A percentile compares a stretch with the other conserved stretches of the same genome.
Evolutionary conservation across 208 protist species (phyloP).

Genomic region (Porcisia hertigi): DNA sequence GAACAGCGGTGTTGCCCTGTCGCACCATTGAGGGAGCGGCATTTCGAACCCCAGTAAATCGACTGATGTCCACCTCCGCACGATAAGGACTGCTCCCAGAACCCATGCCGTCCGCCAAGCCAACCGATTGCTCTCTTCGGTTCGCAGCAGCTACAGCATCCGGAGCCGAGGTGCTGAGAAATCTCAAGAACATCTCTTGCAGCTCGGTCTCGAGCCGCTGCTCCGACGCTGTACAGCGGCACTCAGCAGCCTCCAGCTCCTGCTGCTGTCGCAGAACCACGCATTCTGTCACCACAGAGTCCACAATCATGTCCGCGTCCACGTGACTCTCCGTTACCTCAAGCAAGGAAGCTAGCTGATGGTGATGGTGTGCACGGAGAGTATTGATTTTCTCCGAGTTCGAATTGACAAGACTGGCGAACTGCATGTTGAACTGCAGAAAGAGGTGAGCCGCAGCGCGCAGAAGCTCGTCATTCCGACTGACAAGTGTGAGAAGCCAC

Average conservation of each 20-base stretch:
- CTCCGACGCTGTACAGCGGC: conserved; percentile 23
- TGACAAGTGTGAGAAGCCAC: conserved; percentile 71
- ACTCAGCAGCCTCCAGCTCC: conserved; percentile 53
- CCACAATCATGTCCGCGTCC: conserved; percentile 58
- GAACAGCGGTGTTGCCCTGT: conserved; percentile 3
- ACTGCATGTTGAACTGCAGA: conserved; percentile 63
- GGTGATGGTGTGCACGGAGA: conserved; percentile 55
- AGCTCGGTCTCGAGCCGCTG: conserved; percentile 40
- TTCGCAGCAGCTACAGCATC: conserved; percentile 49
- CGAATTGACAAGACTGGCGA: conserved; percentile 24
- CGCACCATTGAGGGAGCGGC: neutral
- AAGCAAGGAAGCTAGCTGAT: conserved; percentile 57
- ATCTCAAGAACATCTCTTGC: conserved; percentile 40
- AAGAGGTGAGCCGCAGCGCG: conserved; percentile 51
- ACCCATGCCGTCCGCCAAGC: conserved; percentile 1
- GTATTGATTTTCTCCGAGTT: conserved; percentile 23
- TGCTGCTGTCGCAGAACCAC: conserved; percentile 67
- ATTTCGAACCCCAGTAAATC: conserved; percentile 35
- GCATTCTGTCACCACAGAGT: conserved; percentile 52
- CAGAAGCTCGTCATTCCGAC: conserved; percentile 54
- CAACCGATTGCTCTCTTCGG: conserved; percentile 19
- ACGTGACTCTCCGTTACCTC: conserved; percentile 51
- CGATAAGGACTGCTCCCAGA: conserved; percentile 16
- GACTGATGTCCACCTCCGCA: conserved; percentile 42
- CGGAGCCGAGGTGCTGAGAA: conserved; percentile 57